phyloP scores from a whole-genome alignment of 805 yeast species.

The Nakazawaea ishiwadae region DNA sequence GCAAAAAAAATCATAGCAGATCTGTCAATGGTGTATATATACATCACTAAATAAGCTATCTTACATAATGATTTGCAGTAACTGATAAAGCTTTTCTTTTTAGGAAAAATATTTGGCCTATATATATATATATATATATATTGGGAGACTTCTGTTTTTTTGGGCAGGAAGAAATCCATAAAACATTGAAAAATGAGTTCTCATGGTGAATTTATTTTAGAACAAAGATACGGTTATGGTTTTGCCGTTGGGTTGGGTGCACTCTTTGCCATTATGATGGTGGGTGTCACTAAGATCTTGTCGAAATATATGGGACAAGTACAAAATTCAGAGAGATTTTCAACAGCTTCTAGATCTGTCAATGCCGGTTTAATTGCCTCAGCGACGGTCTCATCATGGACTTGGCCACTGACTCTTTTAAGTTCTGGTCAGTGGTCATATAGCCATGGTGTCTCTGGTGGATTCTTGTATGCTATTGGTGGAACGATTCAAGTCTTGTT shows the following conservation, averaged over 20 bases:
- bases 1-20: no score
- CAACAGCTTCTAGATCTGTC: conserved; percentile 36
- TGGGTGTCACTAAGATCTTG: conserved; percentile 29
- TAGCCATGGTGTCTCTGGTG: conserved; percentile 36
- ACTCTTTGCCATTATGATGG: conserved; percentile 40
- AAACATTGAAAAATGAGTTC: no score
- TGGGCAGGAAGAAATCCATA: no score
- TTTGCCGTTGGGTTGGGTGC: conserved; percentile 38
- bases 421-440: conserved; percentile 36
- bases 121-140: no score
- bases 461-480: conserved; percentile 32
- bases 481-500: conserved; percentile 32
- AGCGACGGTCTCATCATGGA: conserved; percentile 43
- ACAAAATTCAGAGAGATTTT: conserved; percentile 36
- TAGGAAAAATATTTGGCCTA: no score
- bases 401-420: conserved; percentile 39
- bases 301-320: conserved; percentile 31
- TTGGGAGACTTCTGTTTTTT: no score
- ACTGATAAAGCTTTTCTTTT: no score
- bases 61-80: no score
- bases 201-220: conserved; percentile 22
- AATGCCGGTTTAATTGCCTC: conserved; percentile 38
- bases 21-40: no score
- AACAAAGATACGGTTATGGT: conserved; percentile 36
- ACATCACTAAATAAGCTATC: no score